Base-by-base conservation (phyloP, 805 yeast species). In the Pichia nakasei region DNA sequence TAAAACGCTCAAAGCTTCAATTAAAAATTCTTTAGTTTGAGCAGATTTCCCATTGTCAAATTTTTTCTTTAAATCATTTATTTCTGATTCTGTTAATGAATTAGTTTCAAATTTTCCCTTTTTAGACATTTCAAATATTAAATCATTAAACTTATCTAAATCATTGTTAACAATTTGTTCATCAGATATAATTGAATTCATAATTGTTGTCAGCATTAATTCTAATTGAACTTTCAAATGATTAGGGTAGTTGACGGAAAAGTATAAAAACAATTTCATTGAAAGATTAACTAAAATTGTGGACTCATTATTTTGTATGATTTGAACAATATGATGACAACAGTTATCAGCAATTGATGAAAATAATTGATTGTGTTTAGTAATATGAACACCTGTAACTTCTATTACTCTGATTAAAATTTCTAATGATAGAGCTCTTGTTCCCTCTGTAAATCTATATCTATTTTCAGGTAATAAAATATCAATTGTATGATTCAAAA, bases 391-490 rank as follows among this genome's bases (percentile, higher is more conserved):
- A 3, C 96, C 96, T 11, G 87, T 70, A 5, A 85, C 80, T 61
- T 93, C 97, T 39, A 93, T 71, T 1, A 94, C 83, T 0, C 82
- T 80, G 43, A 79, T 80, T 35, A 93, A 69, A 35, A 91, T 72
- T 24, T 81, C 74, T 32, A 93, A 64, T 0, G 96, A 93, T 65
- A 91, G 78, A 13, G 85, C 81, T 45, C 95, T 75, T 0, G 96
- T 81, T 22, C 86, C 73, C 59, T 91, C 96, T 49, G 91, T 85
- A 55, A 87, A 93, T 54, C 85, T 87, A 54, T 77, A 76, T 57
- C 83, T 86, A 54, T 86, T 84, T 31, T 81, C 77, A 0, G 96
- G 94, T 11, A 93, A 80, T 29, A 89, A 70, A 61, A 89, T 77
- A 1, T 93, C 82, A 13, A 87, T 75, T 35, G 91, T 69, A 32